A percentile compares a stretch with the other conserved stretches of the same genome.
These are phyloP conservation scores for Fusarium concolor DNA, from an alignment of 2,329 filamentous ascomycete species.

Conservation along the genomic window DNA sequence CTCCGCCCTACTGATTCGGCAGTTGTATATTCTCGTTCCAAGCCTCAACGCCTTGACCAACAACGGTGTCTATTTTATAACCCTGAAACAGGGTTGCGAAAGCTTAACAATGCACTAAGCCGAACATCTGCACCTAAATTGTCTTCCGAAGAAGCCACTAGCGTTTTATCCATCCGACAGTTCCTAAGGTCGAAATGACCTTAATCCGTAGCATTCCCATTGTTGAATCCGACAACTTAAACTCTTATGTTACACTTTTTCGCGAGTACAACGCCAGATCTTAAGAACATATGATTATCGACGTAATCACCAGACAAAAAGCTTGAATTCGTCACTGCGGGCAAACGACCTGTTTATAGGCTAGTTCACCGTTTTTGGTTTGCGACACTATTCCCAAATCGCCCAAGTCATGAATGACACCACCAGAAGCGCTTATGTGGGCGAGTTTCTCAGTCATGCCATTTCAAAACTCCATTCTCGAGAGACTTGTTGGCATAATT, in stretches of 20 bases:
- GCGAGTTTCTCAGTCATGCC: slow-evolving; percentile 11
- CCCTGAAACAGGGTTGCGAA: slow-evolving; percentile 6
- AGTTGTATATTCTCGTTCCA: background rate
- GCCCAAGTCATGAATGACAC: background rate
- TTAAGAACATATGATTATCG: background rate
- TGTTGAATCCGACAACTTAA: background rate
- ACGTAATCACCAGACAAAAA: too few species aligned
- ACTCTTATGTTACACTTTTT: background rate
- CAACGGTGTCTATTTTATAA: background rate
- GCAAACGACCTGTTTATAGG: background rate
- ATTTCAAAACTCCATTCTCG: background rate
- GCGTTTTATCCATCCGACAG: background rate
- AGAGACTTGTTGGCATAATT: slow-evolving; percentile 17
- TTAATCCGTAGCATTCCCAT: background rate
- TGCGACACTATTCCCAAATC: background rate
- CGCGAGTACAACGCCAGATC: background rate
- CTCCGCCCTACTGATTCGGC: slow-evolving; percentile 4
- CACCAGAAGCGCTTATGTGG: background rate
- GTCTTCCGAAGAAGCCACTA: background rate
- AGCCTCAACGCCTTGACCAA: background rate
- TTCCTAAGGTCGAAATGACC: background rate
- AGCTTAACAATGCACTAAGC: background rate
- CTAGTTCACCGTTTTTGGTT: background rate
- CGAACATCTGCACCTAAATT: background rate
- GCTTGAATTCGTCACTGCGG: background rate